A percentile compares a stretch with the other conserved stretches of the same genome.
These are phyloP conservation scores for Boletus sp. DNA, from an alignment of 1,284 basidiomycete species.

Conservation along the genomic window DNA sequence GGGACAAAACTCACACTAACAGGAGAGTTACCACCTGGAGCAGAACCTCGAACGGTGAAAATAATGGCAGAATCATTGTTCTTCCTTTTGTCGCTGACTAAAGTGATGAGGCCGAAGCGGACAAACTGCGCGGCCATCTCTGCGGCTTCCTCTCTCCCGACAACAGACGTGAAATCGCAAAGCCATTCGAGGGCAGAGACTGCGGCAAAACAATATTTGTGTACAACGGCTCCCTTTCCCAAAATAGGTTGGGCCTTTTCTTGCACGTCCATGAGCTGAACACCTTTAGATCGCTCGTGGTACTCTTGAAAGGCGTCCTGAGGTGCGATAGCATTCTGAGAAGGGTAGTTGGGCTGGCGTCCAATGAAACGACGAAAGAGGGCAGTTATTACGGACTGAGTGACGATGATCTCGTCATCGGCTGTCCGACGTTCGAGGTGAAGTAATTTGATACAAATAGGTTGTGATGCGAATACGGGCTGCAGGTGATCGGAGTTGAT, in stretches of 20 bases:
- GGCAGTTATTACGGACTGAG: slow-evolving; percentile 88
- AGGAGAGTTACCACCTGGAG: slow-evolving; percentile 67
- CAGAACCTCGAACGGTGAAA: slow-evolving; percentile 82
- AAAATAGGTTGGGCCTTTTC: slow-evolving; percentile 56
- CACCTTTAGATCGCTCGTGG: slow-evolving; percentile 74
- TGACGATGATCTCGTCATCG: slow-evolving; percentile 98
- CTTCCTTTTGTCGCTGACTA: slow-evolving; percentile 86
- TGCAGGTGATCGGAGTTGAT: slow-evolving; percentile 93
- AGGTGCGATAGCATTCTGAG: slow-evolving; percentile 40
- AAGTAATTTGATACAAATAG: slow-evolving; percentile 96
- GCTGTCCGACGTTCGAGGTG: slow-evolving; percentile 89
- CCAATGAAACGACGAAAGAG: slow-evolving; percentile 95
- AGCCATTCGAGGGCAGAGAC: slow-evolving; percentile 93
- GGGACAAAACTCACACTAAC: slow-evolving; percentile 54
- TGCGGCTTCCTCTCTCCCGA: slow-evolving; percentile 93
- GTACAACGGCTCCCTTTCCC: slow-evolving; percentile 42
- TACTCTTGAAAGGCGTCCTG: slow-evolving; percentile 72
- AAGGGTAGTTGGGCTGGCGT: slow-evolving; percentile 73
- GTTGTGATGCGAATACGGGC: slow-evolving; percentile 86
- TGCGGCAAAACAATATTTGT: slow-evolving; percentile 85
- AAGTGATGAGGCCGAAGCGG: slow-evolving; percentile 83
- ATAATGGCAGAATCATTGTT: slow-evolving; percentile 86
- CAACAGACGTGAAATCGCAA: slow-evolving; percentile 94
- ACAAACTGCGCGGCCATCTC: slow-evolving; percentile 98
- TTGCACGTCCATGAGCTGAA: slow-evolving; percentile 64